Percentiles rank a stretch among this genome's conserved stretches.
Conservation (phyloP, 371 early-diverging fungal genomes). For the Lichtheimia ramosa region DNA sequence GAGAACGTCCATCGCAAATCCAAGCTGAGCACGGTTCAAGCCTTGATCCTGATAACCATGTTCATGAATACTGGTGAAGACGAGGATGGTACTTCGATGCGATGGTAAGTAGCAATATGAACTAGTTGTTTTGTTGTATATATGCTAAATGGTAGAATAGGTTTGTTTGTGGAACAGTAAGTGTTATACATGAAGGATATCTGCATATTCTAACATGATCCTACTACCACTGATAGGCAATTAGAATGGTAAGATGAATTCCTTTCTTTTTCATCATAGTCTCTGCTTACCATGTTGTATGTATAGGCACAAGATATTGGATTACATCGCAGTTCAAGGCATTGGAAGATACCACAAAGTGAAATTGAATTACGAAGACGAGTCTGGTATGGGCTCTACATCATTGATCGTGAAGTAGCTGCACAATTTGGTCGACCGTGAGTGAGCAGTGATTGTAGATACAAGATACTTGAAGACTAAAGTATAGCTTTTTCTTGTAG, state of each 20-base stretch:
- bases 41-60: constrained; percentile 32
- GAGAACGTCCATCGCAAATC: constrained; percentile 28
- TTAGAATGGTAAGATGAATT: constrained; percentile 23
- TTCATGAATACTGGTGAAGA: constrained; percentile 14
- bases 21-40: constrained; percentile 38
- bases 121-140: neutral
- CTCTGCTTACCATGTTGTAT: neutral
- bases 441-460: neutral
- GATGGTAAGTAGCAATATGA: constrained; percentile 37
- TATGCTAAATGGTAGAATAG: neutral
- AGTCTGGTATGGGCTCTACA: constrained; percentile 40
- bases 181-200: neutral
- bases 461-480: no score
- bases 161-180: constrained; percentile 16
- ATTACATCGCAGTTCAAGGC: constrained; percentile 29
- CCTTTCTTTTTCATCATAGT: neutral
- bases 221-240: constrained; percentile 9
- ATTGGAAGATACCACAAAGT: constrained; percentile 38
- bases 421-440: constrained; percentile 34
- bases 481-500: neutral
- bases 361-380: constrained; percentile 45
- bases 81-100: constrained; percentile 11
- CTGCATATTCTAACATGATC: neutral
- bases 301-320: constrained; percentile 26
- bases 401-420: constrained; percentile 41